Evolutionary conservation across 192 early-diverging fungal species (phyloP).

Genomic region (Coemansia sp.): DNA sequence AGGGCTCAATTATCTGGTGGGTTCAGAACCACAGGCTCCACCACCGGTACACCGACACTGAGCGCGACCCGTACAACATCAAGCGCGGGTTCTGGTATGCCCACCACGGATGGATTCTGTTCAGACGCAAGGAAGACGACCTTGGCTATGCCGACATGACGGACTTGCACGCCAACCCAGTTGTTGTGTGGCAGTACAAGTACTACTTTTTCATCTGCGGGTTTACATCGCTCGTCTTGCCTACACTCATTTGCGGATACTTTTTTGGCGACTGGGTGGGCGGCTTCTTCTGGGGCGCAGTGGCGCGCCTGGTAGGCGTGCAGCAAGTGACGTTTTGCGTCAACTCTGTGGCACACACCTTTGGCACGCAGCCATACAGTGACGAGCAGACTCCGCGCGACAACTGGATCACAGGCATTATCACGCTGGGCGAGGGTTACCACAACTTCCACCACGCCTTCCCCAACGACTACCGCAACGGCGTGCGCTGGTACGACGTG

Average conservation of each 20-base stretch:
- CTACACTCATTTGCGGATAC: constrained; percentile 81
- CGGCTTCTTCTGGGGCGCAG: constrained; percentile 77
- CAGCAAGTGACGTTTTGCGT: constrained; percentile 92
- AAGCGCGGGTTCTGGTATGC: constrained; percentile 79
- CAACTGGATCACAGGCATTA: constrained; percentile 78
- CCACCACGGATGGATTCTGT: constrained; percentile 87
- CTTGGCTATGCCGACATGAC: constrained; percentile 84
- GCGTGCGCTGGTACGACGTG: constrained; percentile 73
- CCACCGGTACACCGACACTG: constrained; percentile 88
- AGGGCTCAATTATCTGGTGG: constrained; percentile 91
- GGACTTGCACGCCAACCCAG: constrained; percentile 74
- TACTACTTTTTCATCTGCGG: constrained; percentile 75
- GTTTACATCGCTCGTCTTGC: constrained; percentile 75
- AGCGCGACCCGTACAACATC: constrained; percentile 82
- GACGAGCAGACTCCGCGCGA: constrained; percentile 82
- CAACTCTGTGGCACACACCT: constrained; percentile 80
- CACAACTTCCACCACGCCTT: constrained; percentile 91
- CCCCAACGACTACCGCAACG: constrained; percentile 86
- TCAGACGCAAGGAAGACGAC: constrained; percentile 70
- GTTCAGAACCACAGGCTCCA: constrained; percentile 84
- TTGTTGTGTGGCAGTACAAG: constrained; percentile 80
- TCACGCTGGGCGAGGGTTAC: constrained; percentile 82
- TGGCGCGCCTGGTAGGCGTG: constrained; percentile 74
- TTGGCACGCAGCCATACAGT: constrained; percentile 77
- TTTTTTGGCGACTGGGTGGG: constrained; percentile 82